A percentile compares a stretch with the other conserved stretches of the same genome.
phyloP scores from a whole-genome alignment of 495 filamentous ascomycete genomes.

The Echria macrotheca region DNA sequence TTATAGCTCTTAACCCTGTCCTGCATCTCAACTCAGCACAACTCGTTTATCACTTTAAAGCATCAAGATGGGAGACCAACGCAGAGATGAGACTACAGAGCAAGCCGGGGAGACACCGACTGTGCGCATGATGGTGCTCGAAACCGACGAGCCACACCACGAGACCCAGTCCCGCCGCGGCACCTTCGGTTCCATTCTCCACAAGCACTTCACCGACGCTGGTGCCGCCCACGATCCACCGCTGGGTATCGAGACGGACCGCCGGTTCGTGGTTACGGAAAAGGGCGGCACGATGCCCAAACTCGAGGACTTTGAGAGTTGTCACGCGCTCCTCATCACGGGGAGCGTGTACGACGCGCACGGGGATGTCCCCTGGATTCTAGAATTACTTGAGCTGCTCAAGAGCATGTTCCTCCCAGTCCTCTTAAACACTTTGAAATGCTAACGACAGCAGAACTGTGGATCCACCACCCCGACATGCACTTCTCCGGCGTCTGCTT shows the following conservation, averaged over 20 bases:
- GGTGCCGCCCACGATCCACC: slow-evolving; percentile 26
- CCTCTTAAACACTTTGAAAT: neutral
- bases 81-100: neutral
- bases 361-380: slow-evolving; percentile 68
- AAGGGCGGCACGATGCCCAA: slow-evolving; percentile 23
- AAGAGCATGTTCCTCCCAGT: slow-evolving; percentile 9
- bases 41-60: neutral
- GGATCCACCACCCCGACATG: slow-evolving; percentile 35
- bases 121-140: slow-evolving; percentile 29
- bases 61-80: neutral
- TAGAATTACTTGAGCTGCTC: slow-evolving; percentile 28
- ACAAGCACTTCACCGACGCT: slow-evolving; percentile 23
- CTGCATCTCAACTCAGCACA: neutral
- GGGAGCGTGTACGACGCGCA: slow-evolving; percentile 52
- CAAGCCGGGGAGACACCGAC: neutral
- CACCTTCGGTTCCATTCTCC: slow-evolving; percentile 25
- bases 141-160: slow-evolving; percentile 28
- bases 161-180: slow-evolving; percentile 19
- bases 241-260: slow-evolving; percentile 24
- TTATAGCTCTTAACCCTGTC: neutral
- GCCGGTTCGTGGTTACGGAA: slow-evolving; percentile 24
- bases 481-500: slow-evolving; percentile 74
- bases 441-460: slow-evolving; percentile 13
- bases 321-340: slow-evolving; percentile 64
- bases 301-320: slow-evolving; percentile 17